Evolutionary conservation across 2,329 filamentous ascomycete species (phyloP), one percentile per base, ranked within the genome.

Genomic region (Penicillium sp.): DNA sequence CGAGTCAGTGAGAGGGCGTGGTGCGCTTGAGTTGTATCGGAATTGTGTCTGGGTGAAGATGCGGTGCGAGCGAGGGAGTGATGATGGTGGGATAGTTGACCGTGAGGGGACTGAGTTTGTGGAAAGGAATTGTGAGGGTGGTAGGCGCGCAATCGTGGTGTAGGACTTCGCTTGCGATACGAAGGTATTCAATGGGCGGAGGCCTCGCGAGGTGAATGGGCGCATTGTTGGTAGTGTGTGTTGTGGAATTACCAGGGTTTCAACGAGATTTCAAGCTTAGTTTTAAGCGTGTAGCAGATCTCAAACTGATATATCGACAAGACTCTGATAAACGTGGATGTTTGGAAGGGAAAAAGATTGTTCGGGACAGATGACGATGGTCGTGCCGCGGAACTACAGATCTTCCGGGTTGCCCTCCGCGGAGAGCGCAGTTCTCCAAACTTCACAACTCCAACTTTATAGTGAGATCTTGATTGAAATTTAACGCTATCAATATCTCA

Each of bases 1-100:
- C 19, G 62, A 62, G 43, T 72, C 64, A 33, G 72, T 72, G 43
- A 74, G 63, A 50, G 65, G 61, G 38, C 59, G 54, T 36, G 62
- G 60, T 39, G 60, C 61, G 50, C 48, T 63, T 31, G 66, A 72
- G 48, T 65, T 71, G 52, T 62, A 52, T 41, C 65, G 64, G 42
- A 55, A 41, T 41, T 53, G 41, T 5, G 54, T 38, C 8, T 27
- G 45, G 16, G 44, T 41, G 10, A 52, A 36, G 18, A 46, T 53
- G 33, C 36, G 46, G 22, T 40, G 47, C 29, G 29, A 37, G 28
- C 34, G 46, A 41, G 43, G 27, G 25, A 51, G 10, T 16, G 45
- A 10, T 18, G 8, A 35, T 10, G 39, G 39, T 35, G 42, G 52
- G 29, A 46, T 18, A 19, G 36, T 48, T n/a, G 44, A 29, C 41